phyloP scores from a whole-genome alignment of 2,329 filamentous ascomycete genomes.

The Massarina eburnea region DNA sequence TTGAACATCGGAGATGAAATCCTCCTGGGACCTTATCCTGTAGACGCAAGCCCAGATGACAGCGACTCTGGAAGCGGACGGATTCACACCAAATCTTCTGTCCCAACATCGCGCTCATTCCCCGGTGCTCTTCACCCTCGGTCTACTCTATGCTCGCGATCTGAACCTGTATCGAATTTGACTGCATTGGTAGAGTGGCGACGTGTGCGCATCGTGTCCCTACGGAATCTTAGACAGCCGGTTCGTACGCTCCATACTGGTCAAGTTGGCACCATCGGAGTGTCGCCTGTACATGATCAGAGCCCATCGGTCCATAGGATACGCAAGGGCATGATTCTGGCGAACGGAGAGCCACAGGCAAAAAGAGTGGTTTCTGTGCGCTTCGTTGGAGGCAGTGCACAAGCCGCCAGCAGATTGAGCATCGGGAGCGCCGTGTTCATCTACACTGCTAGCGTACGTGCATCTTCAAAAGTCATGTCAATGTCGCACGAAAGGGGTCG shows the following conservation, averaged over 20 bases:
- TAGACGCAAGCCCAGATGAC: slow-evolving; percentile 35
- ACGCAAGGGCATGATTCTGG: slow-evolving; percentile 82
- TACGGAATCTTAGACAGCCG: slow-evolving; percentile 83
- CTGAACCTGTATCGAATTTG: neutral
- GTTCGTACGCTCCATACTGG: slow-evolving; percentile 74
- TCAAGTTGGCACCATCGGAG: slow-evolving; percentile 86
- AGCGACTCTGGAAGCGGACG: slow-evolving; percentile 40
- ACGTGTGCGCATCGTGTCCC: slow-evolving; percentile 76
- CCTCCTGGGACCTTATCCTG: slow-evolving; percentile 70
- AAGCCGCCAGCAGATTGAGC: slow-evolving; percentile 63
- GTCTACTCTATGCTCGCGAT: slow-evolving; percentile 2
- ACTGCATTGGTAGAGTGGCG: slow-evolving; percentile 64
- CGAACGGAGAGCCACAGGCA: slow-evolving; percentile 59
- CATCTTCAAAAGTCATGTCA: slow-evolving; percentile 72
- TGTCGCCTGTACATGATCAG: slow-evolving; percentile 52
- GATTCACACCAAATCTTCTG: slow-evolving; percentile 21
- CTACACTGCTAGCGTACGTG: slow-evolving; percentile 84
- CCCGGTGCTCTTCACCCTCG: slow-evolving; percentile 47
- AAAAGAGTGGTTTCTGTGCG: slow-evolving; percentile 59
- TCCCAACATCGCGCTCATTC: slow-evolving; percentile 51
- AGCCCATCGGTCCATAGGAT: slow-evolving; percentile 45
- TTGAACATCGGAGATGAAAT: slow-evolving; percentile 78
- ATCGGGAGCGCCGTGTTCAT: slow-evolving; percentile 74
- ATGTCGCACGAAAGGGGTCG: slow-evolving; percentile 30
- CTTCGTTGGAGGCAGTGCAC: slow-evolving; percentile 58